phyloP scores from a whole-genome alignment of 345 rosid genomes.

The Citrus medica region DNA sequence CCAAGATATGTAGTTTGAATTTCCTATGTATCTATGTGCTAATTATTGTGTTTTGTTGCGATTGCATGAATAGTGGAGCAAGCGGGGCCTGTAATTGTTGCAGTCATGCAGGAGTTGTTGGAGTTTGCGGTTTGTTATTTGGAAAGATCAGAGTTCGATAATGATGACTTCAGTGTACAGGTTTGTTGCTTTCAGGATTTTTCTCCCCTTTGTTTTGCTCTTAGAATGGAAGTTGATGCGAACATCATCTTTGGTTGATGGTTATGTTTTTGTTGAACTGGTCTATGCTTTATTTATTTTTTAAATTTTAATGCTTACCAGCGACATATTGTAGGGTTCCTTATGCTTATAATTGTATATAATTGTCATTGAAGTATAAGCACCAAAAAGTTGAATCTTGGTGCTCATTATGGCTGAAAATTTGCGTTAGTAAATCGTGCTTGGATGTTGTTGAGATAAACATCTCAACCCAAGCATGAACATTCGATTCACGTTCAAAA shows the following conservation, averaged over 20 bases:
- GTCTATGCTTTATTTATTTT: not conserved
- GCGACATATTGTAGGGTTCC: not conserved
- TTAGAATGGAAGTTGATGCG: constrained; percentile 5
- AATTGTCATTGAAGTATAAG: not conserved
- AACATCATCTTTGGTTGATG: not conserved
- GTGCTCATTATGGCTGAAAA: not conserved
- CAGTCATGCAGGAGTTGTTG: constrained; percentile 58
- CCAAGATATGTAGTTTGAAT: not conserved
- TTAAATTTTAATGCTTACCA: not conserved
- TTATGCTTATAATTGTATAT: not conserved
- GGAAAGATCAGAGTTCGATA: constrained; percentile 54
- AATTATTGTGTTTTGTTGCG: constrained; percentile 7
- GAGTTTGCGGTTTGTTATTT: constrained; percentile 77
- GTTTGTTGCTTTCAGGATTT: constrained; percentile 34
- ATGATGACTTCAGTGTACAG: constrained; percentile 58
- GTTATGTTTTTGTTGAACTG: not conserved
- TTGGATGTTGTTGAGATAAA: not conserved
- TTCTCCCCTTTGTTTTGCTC: not conserved
- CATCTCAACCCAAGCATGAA: not conserved
- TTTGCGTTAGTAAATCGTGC: not conserved
- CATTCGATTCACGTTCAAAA: not conserved
- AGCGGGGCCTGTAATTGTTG: constrained; percentile 63
- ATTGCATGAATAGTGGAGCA: constrained; percentile 55
- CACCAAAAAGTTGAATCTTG: not conserved
- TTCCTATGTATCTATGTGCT: not conserved